A percentile compares a stretch with the other conserved stretches of the same genome.
These are phyloP conservation scores for Heterobasidion parviporum DNA, from an alignment of 1,284 basidiomycete species.

Conservation along the genomic window DNA sequence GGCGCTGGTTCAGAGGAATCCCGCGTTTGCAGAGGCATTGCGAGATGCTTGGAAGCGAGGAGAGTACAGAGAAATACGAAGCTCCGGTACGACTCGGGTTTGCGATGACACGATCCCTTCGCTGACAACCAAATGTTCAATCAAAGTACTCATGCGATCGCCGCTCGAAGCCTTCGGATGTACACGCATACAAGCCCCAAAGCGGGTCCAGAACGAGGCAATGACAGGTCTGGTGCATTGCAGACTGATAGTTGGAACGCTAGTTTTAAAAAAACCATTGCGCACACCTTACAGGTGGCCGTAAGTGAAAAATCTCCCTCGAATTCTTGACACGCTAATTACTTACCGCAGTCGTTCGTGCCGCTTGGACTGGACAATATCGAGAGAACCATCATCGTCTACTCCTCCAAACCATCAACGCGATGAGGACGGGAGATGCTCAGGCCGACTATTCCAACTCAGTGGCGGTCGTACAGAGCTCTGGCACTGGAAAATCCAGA, in stretches of 20 bases:
- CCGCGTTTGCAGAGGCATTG: neutral
- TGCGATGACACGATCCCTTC: neutral
- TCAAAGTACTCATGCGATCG: neutral
- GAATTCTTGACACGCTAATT: neutral
- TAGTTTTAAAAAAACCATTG: neutral
- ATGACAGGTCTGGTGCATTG: neutral
- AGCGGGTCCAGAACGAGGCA: neutral
- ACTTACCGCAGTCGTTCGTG: neutral
- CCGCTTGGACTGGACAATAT: neutral
- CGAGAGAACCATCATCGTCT: neutral
- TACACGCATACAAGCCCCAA: neutral
- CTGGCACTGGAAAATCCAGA: constrained; percentile 5
- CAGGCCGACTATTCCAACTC: neutral
- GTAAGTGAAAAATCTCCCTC: neutral
- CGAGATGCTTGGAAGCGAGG: neutral
- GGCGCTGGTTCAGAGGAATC: neutral
- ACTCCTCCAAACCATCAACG: neutral
- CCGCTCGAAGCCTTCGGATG: neutral
- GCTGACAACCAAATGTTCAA: neutral
- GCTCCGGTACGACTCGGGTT: neutral
- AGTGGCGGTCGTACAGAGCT: constrained; percentile 3
- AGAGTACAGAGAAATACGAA: neutral
- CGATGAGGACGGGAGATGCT: neutral
- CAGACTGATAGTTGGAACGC: neutral
- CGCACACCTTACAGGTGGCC: neutral